Percentiles rank a stretch among this genome's conserved stretches.
Conservation (phyloP, 129 eudicot species). For the Lactuca sativa region DNA sequence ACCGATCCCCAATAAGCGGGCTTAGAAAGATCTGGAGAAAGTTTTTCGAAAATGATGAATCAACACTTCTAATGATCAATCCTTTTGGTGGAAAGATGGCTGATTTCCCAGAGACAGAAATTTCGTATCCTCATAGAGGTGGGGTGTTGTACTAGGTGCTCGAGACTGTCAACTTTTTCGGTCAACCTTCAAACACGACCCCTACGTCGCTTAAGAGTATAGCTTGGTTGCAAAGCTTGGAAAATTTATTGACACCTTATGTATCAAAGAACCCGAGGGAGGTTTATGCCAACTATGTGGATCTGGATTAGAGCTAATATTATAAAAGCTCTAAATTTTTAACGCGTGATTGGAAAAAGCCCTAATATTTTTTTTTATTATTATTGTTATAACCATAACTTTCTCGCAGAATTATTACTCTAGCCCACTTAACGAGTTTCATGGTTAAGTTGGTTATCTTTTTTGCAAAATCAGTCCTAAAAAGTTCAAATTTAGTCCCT, state of each 20-base stretch:
- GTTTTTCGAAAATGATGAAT: constrained; percentile 15
- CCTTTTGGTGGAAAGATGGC: constrained; percentile 22
- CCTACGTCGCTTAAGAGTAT: neutral
- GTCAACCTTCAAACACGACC: neutral
- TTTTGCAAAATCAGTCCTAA: too few relatives aligned
- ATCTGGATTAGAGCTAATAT: too few relatives aligned
- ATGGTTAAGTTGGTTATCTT: too few relatives aligned
- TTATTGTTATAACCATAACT: too few relatives aligned
- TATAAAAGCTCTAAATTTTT: too few relatives aligned
- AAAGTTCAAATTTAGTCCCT: too few relatives aligned
- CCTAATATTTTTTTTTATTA: too few relatives aligned
- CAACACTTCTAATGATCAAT: neutral
- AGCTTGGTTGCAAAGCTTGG: constrained; percentile 10
- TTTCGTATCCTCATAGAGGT: constrained; percentile 22
- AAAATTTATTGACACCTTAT: constrained; percentile 13
- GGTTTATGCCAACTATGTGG: constrained; percentile 25
- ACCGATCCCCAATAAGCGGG: constrained; percentile 18
- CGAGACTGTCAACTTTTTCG: neutral
- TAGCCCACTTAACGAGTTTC: too few relatives aligned
- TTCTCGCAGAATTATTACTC: too few relatives aligned
- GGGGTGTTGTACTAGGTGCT: constrained; percentile 26
- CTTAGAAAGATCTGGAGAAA: constrained; percentile 17
- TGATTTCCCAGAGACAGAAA: constrained; percentile 14
- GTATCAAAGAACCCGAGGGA: constrained; percentile 30
- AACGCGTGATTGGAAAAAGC: too few relatives aligned